Percentiles rank a stretch among this genome's conserved stretches.
Evolutionary conservation across 116 monocot genomes (phyloP).

Genomic region (Zostera marina): DNA sequence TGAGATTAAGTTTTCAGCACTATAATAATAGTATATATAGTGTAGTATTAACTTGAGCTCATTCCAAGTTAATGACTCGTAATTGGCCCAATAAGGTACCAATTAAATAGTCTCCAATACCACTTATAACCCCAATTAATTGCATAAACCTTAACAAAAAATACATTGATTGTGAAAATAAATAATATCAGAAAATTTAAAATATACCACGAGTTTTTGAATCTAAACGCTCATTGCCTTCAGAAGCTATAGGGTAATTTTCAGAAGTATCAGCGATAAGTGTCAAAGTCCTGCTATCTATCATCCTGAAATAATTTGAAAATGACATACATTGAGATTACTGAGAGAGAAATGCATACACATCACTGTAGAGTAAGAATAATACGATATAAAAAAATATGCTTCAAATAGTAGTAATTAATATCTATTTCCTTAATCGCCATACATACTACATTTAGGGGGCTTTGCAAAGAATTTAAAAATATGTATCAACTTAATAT

Average conservation of each 20-base stretch:
- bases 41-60: too few relatives aligned
- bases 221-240: slow-evolving; percentile 36
- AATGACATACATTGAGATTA: slow-evolving; percentile 1
- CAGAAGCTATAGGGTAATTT: slow-evolving; percentile 35
- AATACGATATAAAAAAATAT: not conserved
- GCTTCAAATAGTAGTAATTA: not conserved
- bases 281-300: slow-evolving; percentile 79
- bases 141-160: too few relatives aligned
- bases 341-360: not conserved
- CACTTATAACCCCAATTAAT: too few relatives aligned
- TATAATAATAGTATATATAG: too few relatives aligned
- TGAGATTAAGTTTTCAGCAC: too few relatives aligned
- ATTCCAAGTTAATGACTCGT: too few relatives aligned
- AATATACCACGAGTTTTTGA: slow-evolving; percentile 42
- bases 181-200: not conserved
- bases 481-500: too few relatives aligned
- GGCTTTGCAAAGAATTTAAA: too few relatives aligned
- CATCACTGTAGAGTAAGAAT: not conserved
- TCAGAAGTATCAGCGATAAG: slow-evolving; percentile 65
- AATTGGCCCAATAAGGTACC: too few relatives aligned
- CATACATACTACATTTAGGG: too few relatives aligned
- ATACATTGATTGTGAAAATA: not conserved
- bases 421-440: too few relatives aligned
- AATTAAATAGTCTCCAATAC: too few relatives aligned
- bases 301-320: slow-evolving; percentile 39